Evolutionary conservation across 257 asterid genomes (phyloP).

Genomic region (Solanum sejunctum): DNA sequence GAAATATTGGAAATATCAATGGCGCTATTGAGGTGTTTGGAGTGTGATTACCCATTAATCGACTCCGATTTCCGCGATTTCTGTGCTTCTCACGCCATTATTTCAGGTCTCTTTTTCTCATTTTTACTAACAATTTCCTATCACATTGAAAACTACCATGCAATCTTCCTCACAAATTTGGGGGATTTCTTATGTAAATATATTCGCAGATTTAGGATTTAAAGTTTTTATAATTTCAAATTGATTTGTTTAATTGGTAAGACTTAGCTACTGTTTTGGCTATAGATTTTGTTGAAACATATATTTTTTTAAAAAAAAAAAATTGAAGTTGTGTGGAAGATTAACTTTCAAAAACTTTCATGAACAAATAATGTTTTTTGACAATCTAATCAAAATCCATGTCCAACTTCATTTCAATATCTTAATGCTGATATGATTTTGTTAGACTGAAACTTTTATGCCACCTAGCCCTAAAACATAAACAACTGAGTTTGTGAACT

Average conservation of each 20-base stretch:
- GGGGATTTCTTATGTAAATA: not conserved
- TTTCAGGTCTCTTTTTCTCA: conserved; percentile 35
- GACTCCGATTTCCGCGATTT: conserved; percentile 49
- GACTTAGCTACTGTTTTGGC: not conserved
- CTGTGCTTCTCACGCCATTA: conserved; percentile 61
- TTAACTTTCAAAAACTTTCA: too few relatives aligned
- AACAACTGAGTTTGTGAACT: not conserved
- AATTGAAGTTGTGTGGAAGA: too few relatives aligned
- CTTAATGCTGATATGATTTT: not conserved
- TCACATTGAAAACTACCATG: not conserved
- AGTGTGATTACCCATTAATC: conserved; percentile 40
- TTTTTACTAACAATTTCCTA: not conserved
- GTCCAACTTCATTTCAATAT: not conserved
- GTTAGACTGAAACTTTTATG: not conserved
- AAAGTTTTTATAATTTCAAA: not conserved
- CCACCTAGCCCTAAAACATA: not conserved
- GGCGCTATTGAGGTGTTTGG: conserved; percentile 53
- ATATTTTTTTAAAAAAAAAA: too few relatives aligned
- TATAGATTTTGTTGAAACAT: too few relatives aligned
- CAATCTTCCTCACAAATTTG: not conserved
- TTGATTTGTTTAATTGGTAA: not conserved
- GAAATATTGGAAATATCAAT: conserved; percentile 7
- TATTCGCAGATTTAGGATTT: not conserved
- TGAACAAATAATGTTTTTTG: too few relatives aligned
- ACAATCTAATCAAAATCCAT: too few relatives aligned